Percentiles rank a stretch among this genome's conserved stretches.
Evolutionary conservation across 148 eudicot genomes (phyloP).

Genomic region (Nepenthes mirabilis): DNA sequence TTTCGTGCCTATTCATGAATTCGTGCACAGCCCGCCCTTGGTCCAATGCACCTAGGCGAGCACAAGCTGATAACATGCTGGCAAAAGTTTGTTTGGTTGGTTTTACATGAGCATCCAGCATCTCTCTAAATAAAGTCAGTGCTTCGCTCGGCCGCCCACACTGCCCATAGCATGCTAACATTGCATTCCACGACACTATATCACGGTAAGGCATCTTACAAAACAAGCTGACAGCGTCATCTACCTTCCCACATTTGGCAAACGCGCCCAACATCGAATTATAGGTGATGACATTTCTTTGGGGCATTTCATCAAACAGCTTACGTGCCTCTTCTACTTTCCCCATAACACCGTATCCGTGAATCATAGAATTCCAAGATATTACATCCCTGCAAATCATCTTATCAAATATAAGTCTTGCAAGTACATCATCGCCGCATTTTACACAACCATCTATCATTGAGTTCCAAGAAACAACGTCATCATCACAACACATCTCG

Average conservation of each 20-base stretch:
- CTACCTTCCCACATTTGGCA: constrained; percentile 19
- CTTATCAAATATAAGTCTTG: constrained; percentile 11
- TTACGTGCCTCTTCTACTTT: constrained; percentile 15
- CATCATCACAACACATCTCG: constrained; percentile 12
- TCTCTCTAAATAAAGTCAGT: constrained; percentile 19
- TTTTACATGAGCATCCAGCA: constrained; percentile 13
- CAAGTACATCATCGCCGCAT: constrained; percentile 15
- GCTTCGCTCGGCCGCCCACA: constrained; percentile 20
- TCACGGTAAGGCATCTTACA: constrained; percentile 17
- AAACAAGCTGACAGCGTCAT: constrained; percentile 12
- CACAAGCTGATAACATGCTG: constrained; percentile 23
- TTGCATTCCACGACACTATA: constrained; percentile 27
- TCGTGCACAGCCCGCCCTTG: constrained; percentile 17
- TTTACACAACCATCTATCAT: constrained; percentile 22
- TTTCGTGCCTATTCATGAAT: constrained; percentile 6
- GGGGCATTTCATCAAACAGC: constrained; percentile 29
- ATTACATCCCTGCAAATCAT: constrained; percentile 18
- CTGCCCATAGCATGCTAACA: constrained; percentile 20
- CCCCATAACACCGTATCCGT: constrained; percentile 17
- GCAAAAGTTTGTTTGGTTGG: constrained; percentile 15
- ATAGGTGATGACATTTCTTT: constrained; percentile 22
- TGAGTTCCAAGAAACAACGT: constrained; percentile 22
- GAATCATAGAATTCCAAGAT: constrained; percentile 23
- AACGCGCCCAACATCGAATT: constrained; percentile 20
- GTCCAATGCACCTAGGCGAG: constrained; percentile 20